Evolutionary conservation across 1,284 basidiomycete species (phyloP).

Genomic region (Cystobasidium sp.): DNA sequence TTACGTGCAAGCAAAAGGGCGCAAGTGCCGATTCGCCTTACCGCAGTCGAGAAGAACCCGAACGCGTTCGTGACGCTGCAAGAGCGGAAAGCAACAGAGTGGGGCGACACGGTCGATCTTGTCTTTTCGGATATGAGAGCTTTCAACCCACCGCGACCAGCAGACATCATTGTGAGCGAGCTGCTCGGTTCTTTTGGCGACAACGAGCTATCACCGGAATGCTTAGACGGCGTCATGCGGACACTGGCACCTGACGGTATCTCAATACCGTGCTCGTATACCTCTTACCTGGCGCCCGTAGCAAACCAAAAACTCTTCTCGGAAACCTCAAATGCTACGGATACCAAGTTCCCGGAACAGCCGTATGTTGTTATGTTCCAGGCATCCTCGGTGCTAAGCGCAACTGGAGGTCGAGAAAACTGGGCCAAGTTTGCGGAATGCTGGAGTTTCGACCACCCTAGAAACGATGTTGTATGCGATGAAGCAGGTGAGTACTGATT

Average conservation of each 20-base stretch:
- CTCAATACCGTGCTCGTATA: conserved; percentile 95
- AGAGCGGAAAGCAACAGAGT: conserved; percentile 76
- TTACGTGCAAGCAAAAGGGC: conserved; percentile 77
- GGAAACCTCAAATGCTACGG: conserved; percentile 65
- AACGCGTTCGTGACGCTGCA: conserved; percentile 90
- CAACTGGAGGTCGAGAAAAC: conserved; percentile 62
- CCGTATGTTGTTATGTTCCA: conserved; percentile 99
- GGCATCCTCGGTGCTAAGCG: conserved; percentile 83
- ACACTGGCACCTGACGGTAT: conserved; percentile 65
- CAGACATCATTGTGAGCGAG: conserved; percentile 94
- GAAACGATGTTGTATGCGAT: conserved; percentile 75
- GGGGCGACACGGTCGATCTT: conserved; percentile 79
- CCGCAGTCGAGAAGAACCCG: conserved; percentile 95
- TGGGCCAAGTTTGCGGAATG: conserved; percentile 88
- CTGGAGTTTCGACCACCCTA: conserved; percentile 96
- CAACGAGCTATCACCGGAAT: conserved; percentile 94
- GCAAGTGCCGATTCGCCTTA: conserved; percentile 67
- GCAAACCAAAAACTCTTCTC: conserved; percentile 90
- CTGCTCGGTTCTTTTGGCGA: conserved; percentile 96
- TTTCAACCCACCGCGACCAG: conserved; percentile 76
- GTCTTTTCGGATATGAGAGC: conserved; percentile 92
- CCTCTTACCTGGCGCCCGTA: conserved; percentile 88
- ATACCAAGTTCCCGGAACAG: conserved; percentile 67
- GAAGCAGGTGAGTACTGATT: conserved; percentile 64
- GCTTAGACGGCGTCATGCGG: conserved; percentile 52